A percentile compares a stretch with the other conserved stretches of the same genome.
Evolutionary conservation across 164 flowering plant species (phyloP).

Genomic region (Magnolia kwangsiensis): DNA sequence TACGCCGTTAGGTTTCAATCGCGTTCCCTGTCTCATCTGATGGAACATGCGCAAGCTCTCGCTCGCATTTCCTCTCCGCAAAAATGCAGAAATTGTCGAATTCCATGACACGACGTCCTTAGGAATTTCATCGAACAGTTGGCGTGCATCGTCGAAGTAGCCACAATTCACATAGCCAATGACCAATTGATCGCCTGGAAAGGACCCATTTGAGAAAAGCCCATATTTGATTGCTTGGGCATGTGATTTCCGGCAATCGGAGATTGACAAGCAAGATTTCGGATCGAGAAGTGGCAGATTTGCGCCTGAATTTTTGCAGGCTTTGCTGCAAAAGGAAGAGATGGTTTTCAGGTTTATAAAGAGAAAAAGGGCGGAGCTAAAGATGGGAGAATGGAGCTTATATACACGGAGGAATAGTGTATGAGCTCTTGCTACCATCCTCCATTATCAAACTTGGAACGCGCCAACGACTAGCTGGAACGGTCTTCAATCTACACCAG

Average conservation of each 20-base stretch:
- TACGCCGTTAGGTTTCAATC: constrained; percentile 27
- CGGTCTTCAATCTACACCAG: too few relatives aligned
- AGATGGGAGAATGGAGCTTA: constrained; percentile 3
- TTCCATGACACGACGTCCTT: constrained; percentile 4
- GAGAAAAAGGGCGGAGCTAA: background rate
- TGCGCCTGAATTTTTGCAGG: background rate
- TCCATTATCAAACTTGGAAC: background rate
- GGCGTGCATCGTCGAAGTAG: background rate
- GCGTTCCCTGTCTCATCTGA: constrained; percentile 13
- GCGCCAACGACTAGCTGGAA: too few relatives aligned
- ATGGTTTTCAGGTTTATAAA: background rate
- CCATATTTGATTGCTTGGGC: constrained; percentile 25
- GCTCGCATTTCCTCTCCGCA: constrained; percentile 3
- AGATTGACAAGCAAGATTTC: constrained; percentile 24
- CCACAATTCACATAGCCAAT: constrained; percentile 11
- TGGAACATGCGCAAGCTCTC: constrained; percentile 10
- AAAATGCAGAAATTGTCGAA: constrained; percentile 15
- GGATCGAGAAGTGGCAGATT: background rate
- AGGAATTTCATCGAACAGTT: background rate
- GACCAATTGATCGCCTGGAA: constrained; percentile 33
- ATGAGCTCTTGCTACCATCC: background rate
- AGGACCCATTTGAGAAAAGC: constrained; percentile 32
- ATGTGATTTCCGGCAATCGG: constrained; percentile 23
- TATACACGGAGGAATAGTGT: background rate
- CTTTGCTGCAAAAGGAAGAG: background rate